Conservation (phyloP, 306 rosid genomes). For the Lablab purpureus region DNA sequence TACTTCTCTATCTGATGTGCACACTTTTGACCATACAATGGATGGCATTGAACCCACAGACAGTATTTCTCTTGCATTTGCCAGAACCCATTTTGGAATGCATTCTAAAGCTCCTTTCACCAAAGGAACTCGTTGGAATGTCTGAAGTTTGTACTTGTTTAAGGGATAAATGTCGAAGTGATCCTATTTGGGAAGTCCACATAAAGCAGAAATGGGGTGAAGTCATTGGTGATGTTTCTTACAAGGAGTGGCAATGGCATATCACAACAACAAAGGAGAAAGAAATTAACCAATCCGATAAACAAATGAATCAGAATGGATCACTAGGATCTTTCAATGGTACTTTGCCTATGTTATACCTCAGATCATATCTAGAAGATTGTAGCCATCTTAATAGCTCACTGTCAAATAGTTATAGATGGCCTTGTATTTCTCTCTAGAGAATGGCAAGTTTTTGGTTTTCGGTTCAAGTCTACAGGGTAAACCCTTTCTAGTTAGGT, state of each 20-base stretch:
- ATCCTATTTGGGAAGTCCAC: slow-evolving; percentile 68
- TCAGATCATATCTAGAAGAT: slow-evolving; percentile 50
- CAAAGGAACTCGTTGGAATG: slow-evolving; percentile 57
- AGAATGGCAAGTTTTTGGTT: slow-evolving; percentile 75
- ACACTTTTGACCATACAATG: slow-evolving; percentile 11
- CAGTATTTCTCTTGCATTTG: slow-evolving; percentile 58
- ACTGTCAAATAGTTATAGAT: slow-evolving; percentile 51
- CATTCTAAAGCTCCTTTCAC: slow-evolving; percentile 68
- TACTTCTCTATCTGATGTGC: background rate
- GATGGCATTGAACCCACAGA: slow-evolving; percentile 44
- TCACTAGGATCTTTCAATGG: slow-evolving; percentile 48
- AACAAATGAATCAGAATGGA: slow-evolving; percentile 44
- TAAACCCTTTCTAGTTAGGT: slow-evolving; percentile 4
- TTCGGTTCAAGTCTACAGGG: slow-evolving; percentile 79
- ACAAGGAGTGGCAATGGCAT: slow-evolving; percentile 63
- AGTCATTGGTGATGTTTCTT: slow-evolving; percentile 59
- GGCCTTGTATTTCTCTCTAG: slow-evolving; percentile 67
- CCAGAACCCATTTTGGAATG: slow-evolving; percentile 63
- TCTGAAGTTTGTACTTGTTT: slow-evolving; percentile 59
- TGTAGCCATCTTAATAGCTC: slow-evolving; percentile 33
- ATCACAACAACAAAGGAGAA: slow-evolving; percentile 48
- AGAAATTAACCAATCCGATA: slow-evolving; percentile 20
- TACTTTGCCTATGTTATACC: slow-evolving; percentile 49
- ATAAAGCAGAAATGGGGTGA: slow-evolving; percentile 65
- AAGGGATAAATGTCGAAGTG: slow-evolving; percentile 62